Base-by-base conservation (phyloP, 345 rosid genomes). In the Draba incana region DNA sequence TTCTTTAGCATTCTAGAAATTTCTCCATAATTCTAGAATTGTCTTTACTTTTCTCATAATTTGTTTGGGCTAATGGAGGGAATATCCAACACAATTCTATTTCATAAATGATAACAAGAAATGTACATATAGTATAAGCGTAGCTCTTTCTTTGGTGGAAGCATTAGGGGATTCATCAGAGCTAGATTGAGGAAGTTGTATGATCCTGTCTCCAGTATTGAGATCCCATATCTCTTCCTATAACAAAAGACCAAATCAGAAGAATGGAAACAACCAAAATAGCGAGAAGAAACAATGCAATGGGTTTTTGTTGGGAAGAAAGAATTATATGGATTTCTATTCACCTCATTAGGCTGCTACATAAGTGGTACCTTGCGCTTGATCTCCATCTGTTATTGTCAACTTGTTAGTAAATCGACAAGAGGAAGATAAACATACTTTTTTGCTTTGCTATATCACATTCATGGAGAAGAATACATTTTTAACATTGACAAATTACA, bases 191-290 rank as follows among this genome's bases (percentile, higher is more conserved):
- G 92, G 82, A 61, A 90, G 83, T 28, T 62, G 77, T 31, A 47
- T 78, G 66, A 79, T 63, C 70, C 70, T 87, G 63, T 79, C 78
- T 77, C 88, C 80, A 35, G 67, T 81, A 67, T 81, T 79, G 37
- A 93, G 84, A 75, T 93, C 97, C 96, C 97, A 87, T 59, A 93
- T 68, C 79, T 93, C 97, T 52, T 90, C 86, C 98, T 92, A 69
- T 59, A 16, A 14, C 13, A 58, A 78, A 65, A 31, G 39, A 42
- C 59, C 10, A 71, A 41, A 61, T 2, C 28, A 62, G 27, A 69
- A 49, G 45, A 68, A 66, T 46, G 51, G 77, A 70, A 13, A 14
- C 30, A 50, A 35, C 57, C 8, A 48, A n/a, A 52, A 33, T 53
- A 33, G 5, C 3, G 52, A 33, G 10, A 20, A 20, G 20, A 64